Percentiles rank a stretch among this genome's conserved stretches.
phyloP scores from a whole-genome alignment of 768 basidiomycete species.

The Hypholoma sublateritium region DNA sequence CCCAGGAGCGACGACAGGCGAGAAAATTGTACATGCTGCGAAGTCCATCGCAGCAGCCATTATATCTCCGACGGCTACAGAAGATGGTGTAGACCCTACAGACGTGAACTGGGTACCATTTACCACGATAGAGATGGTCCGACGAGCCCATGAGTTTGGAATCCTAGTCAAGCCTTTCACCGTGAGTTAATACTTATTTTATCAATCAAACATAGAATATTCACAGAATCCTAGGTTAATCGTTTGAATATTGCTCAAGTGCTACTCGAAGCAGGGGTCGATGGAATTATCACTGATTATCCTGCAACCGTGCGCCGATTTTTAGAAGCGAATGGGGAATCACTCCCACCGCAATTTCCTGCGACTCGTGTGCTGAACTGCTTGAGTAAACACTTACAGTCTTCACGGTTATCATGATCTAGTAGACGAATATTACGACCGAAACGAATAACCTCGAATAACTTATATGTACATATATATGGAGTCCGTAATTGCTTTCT shows the following conservation, averaged over 20 bases:
- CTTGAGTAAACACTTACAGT: conserved; percentile 50
- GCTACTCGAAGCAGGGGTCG: conserved; percentile 58
- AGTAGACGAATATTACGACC: neutral
- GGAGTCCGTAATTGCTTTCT: too few species aligned
- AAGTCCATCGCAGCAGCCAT: conserved; percentile 61
- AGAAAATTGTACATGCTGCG: conserved; percentile 69
- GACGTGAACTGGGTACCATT: conserved; percentile 51
- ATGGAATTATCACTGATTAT: conserved; percentile 81
- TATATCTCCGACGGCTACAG: conserved; percentile 56
- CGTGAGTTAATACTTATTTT: conserved; percentile 34
- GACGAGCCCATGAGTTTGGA: conserved; percentile 61
- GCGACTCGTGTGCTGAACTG: conserved; percentile 61
- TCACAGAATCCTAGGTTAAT: conserved; percentile 47
- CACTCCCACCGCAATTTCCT: conserved; percentile 58
- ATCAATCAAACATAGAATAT: neutral
- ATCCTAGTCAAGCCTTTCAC: conserved; percentile 75
- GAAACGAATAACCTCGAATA: neutral
- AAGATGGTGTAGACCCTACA: conserved; percentile 43
- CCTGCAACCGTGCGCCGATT: conserved; percentile 59
- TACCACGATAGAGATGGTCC: conserved; percentile 68
- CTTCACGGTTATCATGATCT: conserved; percentile 6
- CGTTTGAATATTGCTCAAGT: conserved; percentile 60
- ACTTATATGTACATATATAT: too few species aligned
- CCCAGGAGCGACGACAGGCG: conserved; percentile 55
- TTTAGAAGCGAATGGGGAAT: conserved; percentile 50